Evolutionary conservation across 352 stramenopile genomes (phyloP), one percentile per base, ranked within the genome.

Genomic region (Globisporangium spinosum): DNA sequence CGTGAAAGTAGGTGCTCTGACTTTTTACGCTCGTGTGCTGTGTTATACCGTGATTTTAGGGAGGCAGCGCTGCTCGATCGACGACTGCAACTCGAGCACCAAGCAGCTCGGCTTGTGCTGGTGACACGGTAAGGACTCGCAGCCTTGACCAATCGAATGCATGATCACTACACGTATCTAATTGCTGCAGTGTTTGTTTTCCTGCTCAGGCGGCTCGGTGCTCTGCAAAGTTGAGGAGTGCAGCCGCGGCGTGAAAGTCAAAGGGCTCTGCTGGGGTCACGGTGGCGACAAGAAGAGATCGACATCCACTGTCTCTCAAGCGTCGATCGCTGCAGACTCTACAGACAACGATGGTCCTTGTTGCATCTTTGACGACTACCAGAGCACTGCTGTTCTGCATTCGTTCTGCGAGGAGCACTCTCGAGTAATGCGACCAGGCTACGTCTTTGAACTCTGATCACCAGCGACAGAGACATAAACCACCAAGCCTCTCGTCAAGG

Each of bases 61-160:
- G 76, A n/a, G 76, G 76, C 29, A 80, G 54, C 74, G 72, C 9
- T 83, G 76, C 40, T 76, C 70, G 1, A 38, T 73, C 3, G 67
- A 76, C 17, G 68, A 53, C 6, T 82, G 75, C 27, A 55, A 35
- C 17, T 66, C 71, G 15, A 77, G 75, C 43, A 72, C 75, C 17
- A 76, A 79, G 55, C 61, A 77, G 40, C 34, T 45, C 0, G 75
- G 75, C 0, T 63, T 72, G 23, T 76, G 70, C 43, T 76, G 70
- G 70, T 54, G 62, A 4, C 70, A 76, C 23, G 70, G 70, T n/a
- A n/a, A n/a, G n/a, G n/a, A n/a, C n/a, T n/a, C n/a, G n/a, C n/a
- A n/a, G n/a, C n/a, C n/a, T n/a, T n/a, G n/a, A n/a, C n/a, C n/a
- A n/a, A n/a, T n/a, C n/a, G n/a, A n/a, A n/a, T n/a, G n/a, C n/a